These are phyloP conservation scores for Limnanthes douglasii DNA, from an alignment of 345 rosid genomes.

Conservation along the genomic window DNA sequence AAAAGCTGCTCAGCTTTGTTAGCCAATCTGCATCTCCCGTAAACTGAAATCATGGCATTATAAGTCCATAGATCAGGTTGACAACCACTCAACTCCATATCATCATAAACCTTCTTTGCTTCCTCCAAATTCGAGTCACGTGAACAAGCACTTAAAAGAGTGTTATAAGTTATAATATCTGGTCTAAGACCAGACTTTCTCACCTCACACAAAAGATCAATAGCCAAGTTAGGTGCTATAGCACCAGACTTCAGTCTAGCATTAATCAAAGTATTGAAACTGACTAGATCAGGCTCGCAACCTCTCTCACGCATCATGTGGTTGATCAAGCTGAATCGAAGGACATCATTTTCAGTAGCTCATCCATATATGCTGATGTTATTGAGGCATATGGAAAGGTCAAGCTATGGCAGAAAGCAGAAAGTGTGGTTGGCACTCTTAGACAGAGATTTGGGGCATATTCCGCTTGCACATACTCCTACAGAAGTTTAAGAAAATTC, in stretches of 20 bases:
- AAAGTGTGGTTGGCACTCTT: conserved; percentile 60
- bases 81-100: conserved; percentile 61
- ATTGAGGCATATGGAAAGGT: conserved; percentile 60
- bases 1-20: conserved; percentile 58
- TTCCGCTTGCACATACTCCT: no score
- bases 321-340: conserved; percentile 36
- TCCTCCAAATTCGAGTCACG: conserved; percentile 64
- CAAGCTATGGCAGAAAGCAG: conserved; percentile 83
- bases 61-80: conserved; percentile 96
- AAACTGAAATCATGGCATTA: conserved; percentile 89
- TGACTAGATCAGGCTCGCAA: conserved; percentile 81
- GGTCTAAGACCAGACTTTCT: conserved; percentile 71
- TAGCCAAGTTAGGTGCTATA: conserved; percentile 40
- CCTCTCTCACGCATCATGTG: conserved; percentile 63
- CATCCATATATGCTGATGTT: conserved; percentile 33
- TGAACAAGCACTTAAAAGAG: conserved; percentile 86
- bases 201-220: conserved; percentile 57
- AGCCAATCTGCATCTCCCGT: conserved; percentile 71
- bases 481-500: no score
- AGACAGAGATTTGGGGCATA: no score
- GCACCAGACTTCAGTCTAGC: conserved; percentile 59
- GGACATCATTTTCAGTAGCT: conserved; percentile 33
- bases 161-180: conserved; percentile 82
- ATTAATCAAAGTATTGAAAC: conserved; percentile 88
- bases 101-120: conserved; percentile 50